Evolutionary conservation across 2,329 filamentous ascomycete species (phyloP).

Genomic region (Sarocladium strictum): DNA sequence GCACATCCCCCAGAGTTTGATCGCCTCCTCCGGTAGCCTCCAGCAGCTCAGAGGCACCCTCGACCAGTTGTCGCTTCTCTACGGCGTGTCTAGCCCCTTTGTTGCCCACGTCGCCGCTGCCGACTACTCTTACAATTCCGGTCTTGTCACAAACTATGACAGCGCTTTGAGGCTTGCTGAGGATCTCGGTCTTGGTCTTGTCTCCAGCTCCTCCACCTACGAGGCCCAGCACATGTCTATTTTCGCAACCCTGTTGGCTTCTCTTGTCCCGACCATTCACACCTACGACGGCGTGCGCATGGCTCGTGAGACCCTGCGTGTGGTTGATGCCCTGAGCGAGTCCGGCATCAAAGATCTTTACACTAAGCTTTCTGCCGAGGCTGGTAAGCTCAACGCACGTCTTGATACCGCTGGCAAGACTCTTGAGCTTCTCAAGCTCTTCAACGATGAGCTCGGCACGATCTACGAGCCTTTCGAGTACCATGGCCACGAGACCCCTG

Average conservation of each 20-base stretch:
- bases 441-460: slow-evolving; percentile 90
- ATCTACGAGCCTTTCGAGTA: slow-evolving; percentile 94
- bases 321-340: slow-evolving; percentile 77
- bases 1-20: slow-evolving; percentile 82
- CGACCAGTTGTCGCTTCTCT: slow-evolving; percentile 87
- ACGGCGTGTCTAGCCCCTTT: slow-evolving; percentile 86
- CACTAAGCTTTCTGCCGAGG: slow-evolving; percentile 56
- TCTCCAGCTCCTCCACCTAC: slow-evolving; percentile 79
- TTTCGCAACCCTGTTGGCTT: slow-evolving; percentile 76
- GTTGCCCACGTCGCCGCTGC: slow-evolving; percentile 88
- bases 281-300: slow-evolving; percentile 83
- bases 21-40: slow-evolving; percentile 80
- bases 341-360: slow-evolving; percentile 64
- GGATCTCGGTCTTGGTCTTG: slow-evolving; percentile 80
- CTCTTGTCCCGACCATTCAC: slow-evolving; percentile 75
- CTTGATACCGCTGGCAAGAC: slow-evolving; percentile 67
- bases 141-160: slow-evolving; percentile 82
- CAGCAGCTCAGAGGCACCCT: slow-evolving; percentile 74
- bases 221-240: slow-evolving; percentile 94
- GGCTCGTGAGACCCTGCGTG: slow-evolving; percentile 72
- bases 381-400: slow-evolving; percentile 60
- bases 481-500: slow-evolving; percentile 71
- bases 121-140: slow-evolving; percentile 66
- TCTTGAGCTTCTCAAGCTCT: slow-evolving; percentile 62
- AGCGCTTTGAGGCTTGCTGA: slow-evolving; percentile 75